Evolutionary conservation across 2,329 filamentous ascomycete species (phyloP).

Genomic region (Gremmenia infestans): DNA sequence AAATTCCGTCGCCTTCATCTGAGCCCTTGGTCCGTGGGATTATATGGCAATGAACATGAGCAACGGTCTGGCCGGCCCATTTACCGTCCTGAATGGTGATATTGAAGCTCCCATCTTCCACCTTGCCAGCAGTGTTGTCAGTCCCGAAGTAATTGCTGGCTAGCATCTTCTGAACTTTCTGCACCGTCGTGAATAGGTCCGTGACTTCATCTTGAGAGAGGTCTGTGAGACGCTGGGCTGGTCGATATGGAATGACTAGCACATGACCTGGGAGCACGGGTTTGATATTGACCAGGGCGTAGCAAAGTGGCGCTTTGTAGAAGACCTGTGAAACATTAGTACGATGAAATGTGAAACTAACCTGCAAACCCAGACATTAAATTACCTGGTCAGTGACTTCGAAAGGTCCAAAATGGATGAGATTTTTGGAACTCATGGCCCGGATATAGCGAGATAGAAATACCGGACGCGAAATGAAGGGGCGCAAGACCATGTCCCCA

Average conservation of each 20-base stretch:
- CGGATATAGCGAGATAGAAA: conserved; percentile 8
- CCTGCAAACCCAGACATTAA: neutral
- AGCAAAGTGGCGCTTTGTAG: conserved; percentile 71
- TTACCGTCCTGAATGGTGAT: conserved; percentile 91
- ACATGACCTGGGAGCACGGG: conserved; percentile 91
- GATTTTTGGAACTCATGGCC: conserved; percentile 27
- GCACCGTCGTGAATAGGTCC: conserved; percentile 85
- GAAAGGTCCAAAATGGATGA: conserved; percentile 69
- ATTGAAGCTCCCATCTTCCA: conserved; percentile 71
- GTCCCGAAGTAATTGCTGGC: conserved; percentile 51
- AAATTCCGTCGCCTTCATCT: conserved; percentile 66
- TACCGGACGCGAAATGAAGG: neutral
- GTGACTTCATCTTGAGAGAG: conserved; percentile 33
- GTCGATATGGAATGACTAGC: conserved; percentile 72
- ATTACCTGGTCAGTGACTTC: conserved; percentile 68
- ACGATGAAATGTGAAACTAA: neutral
- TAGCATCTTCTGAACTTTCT: conserved; percentile 74
- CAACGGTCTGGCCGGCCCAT: conserved; percentile 88
- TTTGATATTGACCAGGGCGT: conserved; percentile 92
- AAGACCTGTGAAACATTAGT: conserved; percentile 62
- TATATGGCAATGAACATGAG: conserved; percentile 89
- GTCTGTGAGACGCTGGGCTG: conserved; percentile 59
- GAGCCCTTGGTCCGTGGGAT: conserved; percentile 64
- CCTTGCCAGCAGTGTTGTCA: conserved; percentile 36
- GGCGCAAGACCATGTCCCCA: conserved; percentile 16